A percentile compares a stretch with the other conserved stretches of the same genome.
These are phyloP conservation scores for Venturia asperata DNA, from an alignment of 2,329 filamentous ascomycete species.

Conservation along the genomic window DNA sequence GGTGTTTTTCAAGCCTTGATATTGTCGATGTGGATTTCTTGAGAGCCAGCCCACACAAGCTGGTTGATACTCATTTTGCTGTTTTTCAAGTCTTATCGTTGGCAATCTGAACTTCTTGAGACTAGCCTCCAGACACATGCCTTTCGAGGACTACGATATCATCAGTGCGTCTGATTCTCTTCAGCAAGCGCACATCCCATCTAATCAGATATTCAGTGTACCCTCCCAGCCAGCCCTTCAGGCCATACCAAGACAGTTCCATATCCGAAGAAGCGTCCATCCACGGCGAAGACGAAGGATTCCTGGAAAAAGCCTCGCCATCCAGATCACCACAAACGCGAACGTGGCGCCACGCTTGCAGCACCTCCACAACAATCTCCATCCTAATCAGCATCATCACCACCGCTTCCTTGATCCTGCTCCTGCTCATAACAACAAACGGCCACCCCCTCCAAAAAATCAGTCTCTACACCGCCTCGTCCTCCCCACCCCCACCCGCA, in stretches of 20 bases:
- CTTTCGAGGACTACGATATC: constrained; percentile 16
- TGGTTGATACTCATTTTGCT: background rate
- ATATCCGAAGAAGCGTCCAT: constrained; percentile 6
- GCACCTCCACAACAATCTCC: background rate
- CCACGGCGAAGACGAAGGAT: constrained; percentile 16
- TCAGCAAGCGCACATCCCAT: background rate
- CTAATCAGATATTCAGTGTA: constrained; percentile 12
- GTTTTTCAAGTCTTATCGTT: background rate
- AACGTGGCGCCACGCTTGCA: background rate
- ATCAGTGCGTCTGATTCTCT: constrained; percentile 7
- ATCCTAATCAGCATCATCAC: constrained; percentile 14
- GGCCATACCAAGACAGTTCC: constrained; percentile 13
- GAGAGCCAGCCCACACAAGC: background rate
- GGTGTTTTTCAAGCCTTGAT: background rate
- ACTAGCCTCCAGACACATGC: constrained; percentile 2
- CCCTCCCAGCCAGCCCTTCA: constrained; percentile 12
- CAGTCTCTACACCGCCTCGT: background rate
- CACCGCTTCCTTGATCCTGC: background rate
- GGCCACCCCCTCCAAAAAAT: constrained; percentile 14
- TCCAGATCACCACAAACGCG: background rate
- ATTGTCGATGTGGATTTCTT: constrained; percentile 10
- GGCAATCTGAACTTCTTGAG: constrained; percentile 9
- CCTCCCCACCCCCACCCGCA: background rate
- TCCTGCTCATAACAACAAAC: constrained; percentile 13
- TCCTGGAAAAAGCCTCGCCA: constrained; percentile 10